phyloP scores from a whole-genome alignment of 2,329 filamentous ascomycete genomes.

The Septoria petroselini region DNA sequence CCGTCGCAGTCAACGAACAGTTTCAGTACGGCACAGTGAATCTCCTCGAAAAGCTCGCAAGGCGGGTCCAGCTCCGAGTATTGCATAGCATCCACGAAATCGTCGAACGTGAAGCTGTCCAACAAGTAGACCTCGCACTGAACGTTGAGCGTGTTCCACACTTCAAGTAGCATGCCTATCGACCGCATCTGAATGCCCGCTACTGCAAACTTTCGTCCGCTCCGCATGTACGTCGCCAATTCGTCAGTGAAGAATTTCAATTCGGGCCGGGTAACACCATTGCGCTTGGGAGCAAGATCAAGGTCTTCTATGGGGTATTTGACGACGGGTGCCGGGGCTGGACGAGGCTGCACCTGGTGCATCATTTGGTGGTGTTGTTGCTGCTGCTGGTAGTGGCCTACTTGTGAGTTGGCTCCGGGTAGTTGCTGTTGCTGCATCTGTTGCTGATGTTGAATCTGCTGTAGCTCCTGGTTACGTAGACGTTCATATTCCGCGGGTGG shows the following conservation, averaged over 20 bases:
- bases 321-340: conserved; percentile 67
- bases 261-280: conserved; percentile 65
- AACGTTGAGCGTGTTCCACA: conserved; percentile 97
- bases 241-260: conserved; percentile 70
- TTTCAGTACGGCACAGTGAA: conserved; percentile 88
- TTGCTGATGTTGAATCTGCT: conserved; percentile 25
- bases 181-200: conserved; percentile 73
- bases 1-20: conserved; percentile 77
- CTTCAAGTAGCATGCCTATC: conserved; percentile 80
- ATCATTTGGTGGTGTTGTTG: conserved; percentile 22
- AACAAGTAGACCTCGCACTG: conserved; percentile 92
- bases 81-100: conserved; percentile 84
- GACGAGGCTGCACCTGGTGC: conserved; percentile 38
- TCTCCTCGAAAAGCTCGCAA: conserved; percentile 83
- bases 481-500: conserved; percentile 24
- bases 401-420: conserved; percentile 38
- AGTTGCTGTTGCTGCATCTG: conserved; percentile 28
- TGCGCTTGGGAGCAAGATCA: conserved; percentile 66
- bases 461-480: conserved; percentile 25
- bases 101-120: conserved; percentile 96
- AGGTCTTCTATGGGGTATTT: conserved; percentile 97
- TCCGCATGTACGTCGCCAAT: conserved; percentile 36
- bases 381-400: conserved; percentile 33
- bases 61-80: conserved; percentile 66
- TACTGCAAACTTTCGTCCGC: conserved; percentile 41